Evolutionary conservation across 495 filamentous ascomycete genomes (phyloP).

Genomic region (Xylaria flabelliformis): DNA sequence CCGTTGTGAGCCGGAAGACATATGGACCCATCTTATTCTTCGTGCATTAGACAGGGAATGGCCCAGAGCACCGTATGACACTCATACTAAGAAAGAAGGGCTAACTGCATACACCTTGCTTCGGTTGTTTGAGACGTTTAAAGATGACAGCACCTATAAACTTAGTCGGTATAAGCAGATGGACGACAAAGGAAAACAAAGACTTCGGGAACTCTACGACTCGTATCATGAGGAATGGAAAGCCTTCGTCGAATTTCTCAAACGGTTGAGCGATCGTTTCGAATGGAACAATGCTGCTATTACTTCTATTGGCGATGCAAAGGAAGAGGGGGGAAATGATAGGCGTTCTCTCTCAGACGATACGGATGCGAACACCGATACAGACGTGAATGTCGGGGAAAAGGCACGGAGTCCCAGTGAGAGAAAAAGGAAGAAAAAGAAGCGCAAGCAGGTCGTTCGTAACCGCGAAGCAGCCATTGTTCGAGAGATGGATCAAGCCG

Average conservation of each 20-base stretch:
- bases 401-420: slow-evolving; percentile 5
- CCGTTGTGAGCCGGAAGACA: background rate
- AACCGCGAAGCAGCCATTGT: slow-evolving; percentile 54
- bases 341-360: slow-evolving; percentile 17
- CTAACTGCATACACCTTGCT: slow-evolving; percentile 29
- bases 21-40: slow-evolving; percentile 22
- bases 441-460: slow-evolving; percentile 58
- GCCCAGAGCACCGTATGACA: slow-evolving; percentile 28
- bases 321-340: background rate
- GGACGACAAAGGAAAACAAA: slow-evolving; percentile 18
- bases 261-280: slow-evolving; percentile 34
- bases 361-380: slow-evolving; percentile 17
- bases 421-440: slow-evolving; percentile 43
- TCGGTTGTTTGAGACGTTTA: slow-evolving; percentile 34
- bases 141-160: slow-evolving; percentile 9
- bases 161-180: slow-evolving; percentile 30
- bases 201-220: slow-evolving; percentile 11
- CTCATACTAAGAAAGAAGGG: slow-evolving; percentile 18
- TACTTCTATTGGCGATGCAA: background rate
- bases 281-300: slow-evolving; percentile 25
- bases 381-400: slow-evolving; percentile 28
- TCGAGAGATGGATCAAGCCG: slow-evolving; percentile 53
- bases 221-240: background rate
- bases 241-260: slow-evolving; percentile 29
- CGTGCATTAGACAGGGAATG: slow-evolving; percentile 17